Evolutionary conservation across 2,329 filamentous ascomycete genomes (phyloP).

Genomic region (Emergomyces orientalis): DNA sequence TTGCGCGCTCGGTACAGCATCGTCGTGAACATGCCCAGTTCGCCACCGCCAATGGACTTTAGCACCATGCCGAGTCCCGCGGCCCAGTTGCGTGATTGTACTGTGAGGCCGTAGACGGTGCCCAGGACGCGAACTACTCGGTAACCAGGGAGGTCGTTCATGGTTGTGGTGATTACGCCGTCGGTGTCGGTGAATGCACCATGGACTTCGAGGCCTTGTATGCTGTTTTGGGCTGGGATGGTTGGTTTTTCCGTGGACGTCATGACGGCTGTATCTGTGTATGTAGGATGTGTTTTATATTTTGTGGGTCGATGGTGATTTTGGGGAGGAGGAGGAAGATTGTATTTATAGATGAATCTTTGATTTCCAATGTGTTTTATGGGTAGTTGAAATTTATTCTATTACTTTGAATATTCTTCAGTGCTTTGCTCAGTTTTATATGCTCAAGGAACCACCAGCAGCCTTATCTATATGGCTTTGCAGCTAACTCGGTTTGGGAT

Average conservation of each 20-base stretch:
- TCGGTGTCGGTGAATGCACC: constrained; percentile 50
- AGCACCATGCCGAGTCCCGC: constrained; percentile 48
- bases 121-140: constrained; percentile 50
- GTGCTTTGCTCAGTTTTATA: neutral
- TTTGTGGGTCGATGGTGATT: neutral
- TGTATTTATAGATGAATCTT: neutral
- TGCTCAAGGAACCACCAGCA: neutral
- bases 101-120: constrained; percentile 49
- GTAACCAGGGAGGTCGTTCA: constrained; percentile 56
- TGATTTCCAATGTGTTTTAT: neutral
- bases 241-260: neutral
- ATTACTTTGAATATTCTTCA: neutral
- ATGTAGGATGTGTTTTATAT: neutral
- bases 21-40: constrained; percentile 51
- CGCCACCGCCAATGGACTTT: constrained; percentile 50
- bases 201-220: constrained; percentile 13
- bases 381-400: neutral
- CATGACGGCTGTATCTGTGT: neutral
- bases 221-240: neutral
- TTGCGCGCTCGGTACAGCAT: constrained; percentile 52
- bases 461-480: neutral
- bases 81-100: constrained; percentile 51
- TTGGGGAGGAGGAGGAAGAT: neutral
- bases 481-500: neutral
- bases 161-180: constrained; percentile 53